Conservation (phyloP, 805 yeast species). For the Grigorovia yakushimaensis region DNA sequence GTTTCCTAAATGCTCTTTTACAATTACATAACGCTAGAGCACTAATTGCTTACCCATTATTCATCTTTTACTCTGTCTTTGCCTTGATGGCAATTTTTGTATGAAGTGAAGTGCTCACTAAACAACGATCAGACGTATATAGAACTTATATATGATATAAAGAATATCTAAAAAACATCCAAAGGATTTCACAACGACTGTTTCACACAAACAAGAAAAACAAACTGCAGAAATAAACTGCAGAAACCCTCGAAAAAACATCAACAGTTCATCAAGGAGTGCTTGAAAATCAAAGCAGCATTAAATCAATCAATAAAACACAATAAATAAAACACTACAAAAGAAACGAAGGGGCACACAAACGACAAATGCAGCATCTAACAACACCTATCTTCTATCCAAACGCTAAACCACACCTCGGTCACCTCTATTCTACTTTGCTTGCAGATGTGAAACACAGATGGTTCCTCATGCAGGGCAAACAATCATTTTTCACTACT, state of each 20-base stretch:
- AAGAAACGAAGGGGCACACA: neutral
- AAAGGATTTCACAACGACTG: too few species aligned
- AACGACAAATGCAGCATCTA: conserved; percentile 32
- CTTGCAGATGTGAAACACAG: conserved; percentile 69
- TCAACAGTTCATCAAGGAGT: too few species aligned
- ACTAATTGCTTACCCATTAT: conserved; percentile 86
- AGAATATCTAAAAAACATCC: too few species aligned
- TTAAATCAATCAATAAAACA: too few species aligned
- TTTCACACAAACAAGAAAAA: too few species aligned
- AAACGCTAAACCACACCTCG: conserved; percentile 89
- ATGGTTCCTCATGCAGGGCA: conserved; percentile 48
- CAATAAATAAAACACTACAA: neutral
- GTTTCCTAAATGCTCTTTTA: conserved; percentile 79
- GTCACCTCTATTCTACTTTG: conserved; percentile 83
- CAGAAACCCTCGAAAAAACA: too few species aligned
- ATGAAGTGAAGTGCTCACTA: neutral
- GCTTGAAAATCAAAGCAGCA: too few species aligned
- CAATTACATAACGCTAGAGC: conserved; percentile 78
- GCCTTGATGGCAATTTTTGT: conserved; percentile 91
- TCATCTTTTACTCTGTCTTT: conserved; percentile 85
- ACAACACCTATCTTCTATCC: conserved; percentile 96
- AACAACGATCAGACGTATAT: neutral
- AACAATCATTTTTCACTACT: conserved; percentile 55
- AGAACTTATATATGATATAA: neutral
- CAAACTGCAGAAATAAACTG: too few species aligned